Base-by-base conservation (phyloP, 2,329 filamentous ascomycete genomes). In the Cladobotryum protrusum region DNA sequence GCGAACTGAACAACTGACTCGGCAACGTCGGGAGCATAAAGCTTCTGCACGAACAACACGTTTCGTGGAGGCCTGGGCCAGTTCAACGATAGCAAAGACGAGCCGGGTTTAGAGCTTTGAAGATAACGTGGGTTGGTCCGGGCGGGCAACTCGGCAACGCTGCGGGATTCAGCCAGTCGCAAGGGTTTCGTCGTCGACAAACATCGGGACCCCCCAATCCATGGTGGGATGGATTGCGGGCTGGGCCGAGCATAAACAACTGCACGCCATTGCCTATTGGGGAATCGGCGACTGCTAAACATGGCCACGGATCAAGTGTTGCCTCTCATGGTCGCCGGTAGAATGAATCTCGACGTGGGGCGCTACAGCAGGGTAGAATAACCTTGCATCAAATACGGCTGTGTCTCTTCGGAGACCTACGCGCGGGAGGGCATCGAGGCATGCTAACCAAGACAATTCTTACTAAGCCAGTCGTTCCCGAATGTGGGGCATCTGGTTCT, bases 41-140 rank as follows among this genome's bases (percentile, higher is more conserved):
- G 72, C 63, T 83, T 83, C 39, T 79, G 77, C 50, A 82, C 77
- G 37, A 83, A 69, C 20, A 83, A 69, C 43, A 82, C 66, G 54
- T 82, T 82, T 45, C 72, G 73, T 34, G 77, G 79, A 1, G 79
- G 77, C 18, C 70, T 67, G 0, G 73, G 73, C 74, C 73, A 80
- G 59, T 76, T 74, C 1, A 83, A 65, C 1, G 78, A 76, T 35
- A 83, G 68, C 8, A 82, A 68, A 0, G 76, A 78, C 9, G 76
- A 77, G 3, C 71, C 72, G 12, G 72, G 69, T 56, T 71, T 80
- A 70, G 58, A 59, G 44, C 62, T 62, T 40, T 65, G 65, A 4
- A 71, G 57, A 40, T 69, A 71, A 4, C 66, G 64, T 4, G 68
- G 68, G 34, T 58, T 56, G 29, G 59, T 68, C 34, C 68, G 63